Evolutionary conservation across 1,284 basidiomycete genomes (phyloP), one percentile per base, ranked within the genome.

Genomic region (Entoloma clypeatum): DNA sequence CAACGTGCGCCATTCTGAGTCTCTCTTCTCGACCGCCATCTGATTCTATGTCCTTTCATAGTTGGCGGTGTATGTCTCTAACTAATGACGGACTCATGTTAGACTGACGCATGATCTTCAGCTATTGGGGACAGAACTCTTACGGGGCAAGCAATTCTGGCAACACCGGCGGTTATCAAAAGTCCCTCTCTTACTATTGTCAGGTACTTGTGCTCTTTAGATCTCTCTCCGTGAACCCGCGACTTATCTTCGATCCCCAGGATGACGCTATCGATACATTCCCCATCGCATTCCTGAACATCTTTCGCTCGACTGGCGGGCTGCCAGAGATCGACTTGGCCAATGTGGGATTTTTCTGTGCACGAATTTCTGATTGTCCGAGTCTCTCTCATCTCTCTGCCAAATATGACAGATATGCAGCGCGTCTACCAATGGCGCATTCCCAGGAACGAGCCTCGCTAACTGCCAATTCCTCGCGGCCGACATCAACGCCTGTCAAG

Each of bases 401-500:
- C 5, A 3, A 13, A 28, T 36, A 18, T 7, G 23, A 13, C 44
- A 80, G 76, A 75, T 59, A 19, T 81, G 79, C 58, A 81, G 64
- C 57, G 51, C 52, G 21, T 53, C 43, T 8, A 56, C 63, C 40
- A 58, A 69, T 35, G 47, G 60, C 2, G 63, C 69, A 10, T 81
- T 81, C 56, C 37, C 74, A 1, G 80, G 77, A 17, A 79, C 75
- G 7, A 64, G 65, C 34, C 66, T 84, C 4, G 69, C 77, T 11
- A 65, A 81, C 47, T 84, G 81, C 51, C 57, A 62, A 19, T 73
- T 71, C 58, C 57, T 82, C 27, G 72, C 75, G 0, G 54, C 68
- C 3, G 72, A 74, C 43, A 83, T 84, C 45, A 48, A 78, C 52
- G 62, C 66, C 5, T 84, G 81, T 54, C 81, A 84, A 54, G 65